Conservation (phyloP, 257 asterid genomes). For the Solanum peruvianum region DNA sequence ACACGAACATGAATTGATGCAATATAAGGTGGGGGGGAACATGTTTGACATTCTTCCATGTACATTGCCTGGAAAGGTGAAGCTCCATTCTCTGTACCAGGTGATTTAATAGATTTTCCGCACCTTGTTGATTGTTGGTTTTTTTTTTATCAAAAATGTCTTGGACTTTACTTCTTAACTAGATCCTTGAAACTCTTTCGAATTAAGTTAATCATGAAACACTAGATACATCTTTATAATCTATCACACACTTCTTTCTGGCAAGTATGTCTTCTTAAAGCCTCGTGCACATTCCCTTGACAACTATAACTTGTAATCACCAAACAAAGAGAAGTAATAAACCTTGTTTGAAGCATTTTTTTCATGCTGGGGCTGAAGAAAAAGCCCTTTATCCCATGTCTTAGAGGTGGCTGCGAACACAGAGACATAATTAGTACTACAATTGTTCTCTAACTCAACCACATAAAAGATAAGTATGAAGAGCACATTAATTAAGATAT, state of each 20-base stretch:
- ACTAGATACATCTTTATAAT: background rate
- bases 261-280: background rate
- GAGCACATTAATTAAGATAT: background rate
- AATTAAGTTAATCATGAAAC: background rate
- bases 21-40: background rate
- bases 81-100: background rate
- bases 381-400: constrained; percentile 64
- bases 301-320: background rate
- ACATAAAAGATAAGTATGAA: background rate
- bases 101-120: background rate
- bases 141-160: background rate
- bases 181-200: background rate
- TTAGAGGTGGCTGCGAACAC: constrained; percentile 69
- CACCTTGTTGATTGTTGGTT: background rate
- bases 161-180: background rate
- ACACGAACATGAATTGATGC: background rate
- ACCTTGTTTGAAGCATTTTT: constrained; percentile 52
- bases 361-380: constrained; percentile 55
- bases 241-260: background rate
- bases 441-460: background rate
- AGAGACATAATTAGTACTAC: background rate
- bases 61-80: background rate
- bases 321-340: constrained; percentile 4
- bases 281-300: background rate
- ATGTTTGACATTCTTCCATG: background rate